Base-by-base conservation (phyloP, 495 filamentous ascomycete species). In the Paragyromitra xinjiangensis region DNA sequence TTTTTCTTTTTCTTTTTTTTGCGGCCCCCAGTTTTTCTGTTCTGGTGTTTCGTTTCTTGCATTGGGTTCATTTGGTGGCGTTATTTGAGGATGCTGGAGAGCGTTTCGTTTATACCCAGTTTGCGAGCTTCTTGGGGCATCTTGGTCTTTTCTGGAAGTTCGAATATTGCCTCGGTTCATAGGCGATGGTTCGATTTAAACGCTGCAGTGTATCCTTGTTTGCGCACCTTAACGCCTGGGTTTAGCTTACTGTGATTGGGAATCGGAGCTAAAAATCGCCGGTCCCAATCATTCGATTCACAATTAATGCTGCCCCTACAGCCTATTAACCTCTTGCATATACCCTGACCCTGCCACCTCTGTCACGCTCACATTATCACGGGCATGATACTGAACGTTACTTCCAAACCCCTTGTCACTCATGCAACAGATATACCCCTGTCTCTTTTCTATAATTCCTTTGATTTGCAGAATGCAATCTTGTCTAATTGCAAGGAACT, bases 311-410 rank as follows among this genome's bases (percentile, higher is more conserved):
- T 69, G 42, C 51, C 42, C 26, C 19, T 63, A 71, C 65, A 65
- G 72, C 16, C 53, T 71, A 58, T 75, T 48, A 22, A 42, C 34
- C n/a, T 24, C 5, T 63, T 14, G 37, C 37, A 63, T 63, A 44
- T 63, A 44, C 34, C 67, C 42, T 44, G 34, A 19, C 37, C 34
- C 64, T 45, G 48, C 34, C 62, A 58, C 26, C 34, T n/a, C 24
- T 58, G 67, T 71, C 73, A 76, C 69, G 66, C 65, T 51, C 7
- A 11, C 42, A 56, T 70, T 16, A 45, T 61, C 44, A 59, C 26
- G 11, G 24, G 55, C n/a, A n/a, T 44, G 2, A 61, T 45, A 22
- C 7, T 6, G 14, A 63, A 50, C 42, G 40, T 71, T 16, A 70
- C 44, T 55, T 44, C 50, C 16, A 56, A 1, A 39, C 40, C 64